Evolutionary conservation across 495 filamentous ascomycete genomes (phyloP).

Genomic region (Aspergillus funiculosus): DNA sequence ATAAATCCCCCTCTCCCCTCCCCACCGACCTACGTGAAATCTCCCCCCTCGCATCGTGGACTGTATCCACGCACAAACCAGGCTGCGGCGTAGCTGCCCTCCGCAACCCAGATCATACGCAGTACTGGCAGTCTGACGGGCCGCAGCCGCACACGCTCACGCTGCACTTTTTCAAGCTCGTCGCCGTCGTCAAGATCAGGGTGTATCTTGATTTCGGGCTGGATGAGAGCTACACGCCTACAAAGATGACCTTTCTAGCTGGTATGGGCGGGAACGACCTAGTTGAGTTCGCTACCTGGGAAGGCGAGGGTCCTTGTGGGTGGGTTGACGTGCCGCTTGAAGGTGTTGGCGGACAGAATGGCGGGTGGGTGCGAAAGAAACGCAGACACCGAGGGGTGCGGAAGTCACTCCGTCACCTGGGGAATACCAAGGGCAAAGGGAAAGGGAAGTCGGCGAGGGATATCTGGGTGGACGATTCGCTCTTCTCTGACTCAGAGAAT

Average conservation of each 20-base stretch:
- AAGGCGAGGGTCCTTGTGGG: conserved; percentile 69
- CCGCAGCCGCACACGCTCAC: conserved; percentile 92
- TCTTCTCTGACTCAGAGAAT: conserved; percentile 2
- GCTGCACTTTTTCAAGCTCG: conserved; percentile 90
- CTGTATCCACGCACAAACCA: conserved; percentile 84
- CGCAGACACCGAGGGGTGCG: conserved; percentile 5
- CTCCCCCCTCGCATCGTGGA: conserved; percentile 89
- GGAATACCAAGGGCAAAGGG: conserved; percentile 2
- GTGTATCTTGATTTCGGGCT: conserved; percentile 85
- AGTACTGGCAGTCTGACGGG: conserved; percentile 97
- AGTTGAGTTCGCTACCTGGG: conserved; percentile 72
- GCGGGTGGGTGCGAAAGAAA: conserved; percentile 32
- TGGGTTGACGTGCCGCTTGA: conserved; percentile 83
- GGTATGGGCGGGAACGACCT: conserved; percentile 86
- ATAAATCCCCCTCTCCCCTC: conserved; percentile 32
- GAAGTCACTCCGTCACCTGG: neutral
- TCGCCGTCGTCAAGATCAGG: conserved; percentile 73
- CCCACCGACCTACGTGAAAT: conserved; percentile 71
- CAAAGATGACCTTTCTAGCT: conserved; percentile 76
- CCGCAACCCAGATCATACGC: conserved; percentile 65
- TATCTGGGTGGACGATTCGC: conserved; percentile 8
- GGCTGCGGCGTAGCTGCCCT: conserved; percentile 84
- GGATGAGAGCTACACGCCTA: conserved; percentile 97
- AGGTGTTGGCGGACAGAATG: conserved; percentile 51
- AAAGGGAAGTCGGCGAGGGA: conserved; percentile 1